phyloP scores from a whole-genome alignment of 2,329 filamentous ascomycete species.

The Verticillium nubilum region DNA sequence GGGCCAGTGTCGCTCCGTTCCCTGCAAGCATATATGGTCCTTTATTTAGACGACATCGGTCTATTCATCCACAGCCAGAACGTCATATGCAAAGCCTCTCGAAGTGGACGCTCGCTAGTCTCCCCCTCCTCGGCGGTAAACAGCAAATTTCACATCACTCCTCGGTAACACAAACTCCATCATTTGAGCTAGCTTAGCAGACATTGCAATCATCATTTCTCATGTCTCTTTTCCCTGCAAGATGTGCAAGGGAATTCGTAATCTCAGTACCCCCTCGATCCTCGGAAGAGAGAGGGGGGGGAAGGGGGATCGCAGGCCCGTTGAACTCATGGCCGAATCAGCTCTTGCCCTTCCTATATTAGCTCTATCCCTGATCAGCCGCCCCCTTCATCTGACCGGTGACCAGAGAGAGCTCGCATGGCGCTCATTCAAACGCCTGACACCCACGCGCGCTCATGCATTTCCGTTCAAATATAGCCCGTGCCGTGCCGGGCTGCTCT shows the following conservation, averaged over 20 bases:
- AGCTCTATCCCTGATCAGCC: background rate
- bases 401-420: background rate
- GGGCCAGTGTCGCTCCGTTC: no score
- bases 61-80: background rate
- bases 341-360: background rate
- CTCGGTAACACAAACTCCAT: background rate
- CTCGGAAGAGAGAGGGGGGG: no score
- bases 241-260: background rate
- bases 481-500: background rate
- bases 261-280: background rate
- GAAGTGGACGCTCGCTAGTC: background rate
- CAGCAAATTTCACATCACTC: background rate
- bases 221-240: background rate
- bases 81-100: background rate
- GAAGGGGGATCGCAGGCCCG: background rate
- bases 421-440: background rate
- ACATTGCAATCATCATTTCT: background rate
- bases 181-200: background rate
- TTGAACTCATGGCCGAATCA: background rate
- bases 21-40: background rate
- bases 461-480: background rate
- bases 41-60: background rate
- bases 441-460: background rate
- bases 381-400: background rate
- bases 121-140: background rate